Conservation (phyloP, 2,329 filamentous ascomycete species). For the Talaromyces sp. region DNA sequence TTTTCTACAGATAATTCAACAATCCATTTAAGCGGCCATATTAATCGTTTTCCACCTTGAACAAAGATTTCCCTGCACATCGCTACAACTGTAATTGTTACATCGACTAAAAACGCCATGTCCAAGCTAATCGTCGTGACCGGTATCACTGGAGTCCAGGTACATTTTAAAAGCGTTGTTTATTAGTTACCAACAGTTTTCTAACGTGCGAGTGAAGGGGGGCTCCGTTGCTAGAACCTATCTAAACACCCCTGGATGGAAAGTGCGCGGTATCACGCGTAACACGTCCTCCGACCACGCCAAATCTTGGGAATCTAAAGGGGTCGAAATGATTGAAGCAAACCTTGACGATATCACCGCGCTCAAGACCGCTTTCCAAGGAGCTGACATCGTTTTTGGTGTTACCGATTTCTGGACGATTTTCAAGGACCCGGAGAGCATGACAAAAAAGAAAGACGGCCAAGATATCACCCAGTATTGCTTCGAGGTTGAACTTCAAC, state of each 20-base stretch:
- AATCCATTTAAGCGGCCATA: not conserved
- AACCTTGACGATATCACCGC: not conserved
- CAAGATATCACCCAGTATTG: not conserved
- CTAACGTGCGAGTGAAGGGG: not conserved
- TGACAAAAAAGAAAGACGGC: not conserved
- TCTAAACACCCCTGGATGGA: not conserved
- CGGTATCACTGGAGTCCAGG: not conserved
- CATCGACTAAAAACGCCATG: not conserved
- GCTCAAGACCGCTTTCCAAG: not conserved
- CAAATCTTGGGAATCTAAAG: not conserved
- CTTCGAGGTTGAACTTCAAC: slow-evolving; percentile 6
- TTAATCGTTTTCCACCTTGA: not conserved
- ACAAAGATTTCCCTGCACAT: not conserved
- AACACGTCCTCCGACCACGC: not conserved
- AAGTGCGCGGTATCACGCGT: slow-evolving; percentile 1
- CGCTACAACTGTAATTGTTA: not conserved
- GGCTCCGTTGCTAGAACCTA: not conserved
- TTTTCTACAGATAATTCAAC: not conserved
- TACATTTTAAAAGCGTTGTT: not conserved
- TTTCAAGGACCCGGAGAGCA: slow-evolving; percentile 2
- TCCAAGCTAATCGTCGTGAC: not conserved
- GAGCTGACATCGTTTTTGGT: not conserved
- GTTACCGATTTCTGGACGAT: slow-evolving; percentile 6
- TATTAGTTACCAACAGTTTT: not conserved
- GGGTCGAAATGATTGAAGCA: slow-evolving; percentile 2